Conservation (phyloP, 225 moss, liverwort and hornwort species). For the Marchantia polymorpha region DNA sequence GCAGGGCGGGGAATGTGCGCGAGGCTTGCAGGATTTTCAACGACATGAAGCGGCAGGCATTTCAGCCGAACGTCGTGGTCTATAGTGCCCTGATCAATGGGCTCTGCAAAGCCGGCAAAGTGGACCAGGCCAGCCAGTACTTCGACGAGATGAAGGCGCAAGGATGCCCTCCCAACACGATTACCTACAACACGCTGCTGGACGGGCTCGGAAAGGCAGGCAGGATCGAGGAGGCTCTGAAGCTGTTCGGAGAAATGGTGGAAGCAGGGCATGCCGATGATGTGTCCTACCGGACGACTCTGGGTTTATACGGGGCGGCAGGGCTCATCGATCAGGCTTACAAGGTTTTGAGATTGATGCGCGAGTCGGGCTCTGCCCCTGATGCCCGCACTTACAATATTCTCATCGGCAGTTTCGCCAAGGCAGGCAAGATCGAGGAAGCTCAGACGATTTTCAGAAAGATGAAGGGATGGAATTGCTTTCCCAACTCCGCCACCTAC, state of each 20-base stretch:
- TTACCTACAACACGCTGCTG: slow-evolving; percentile 61
- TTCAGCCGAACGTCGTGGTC: slow-evolving; percentile 57
- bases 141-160: slow-evolving; percentile 61
- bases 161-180: slow-evolving; percentile 58
- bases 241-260: slow-evolving; percentile 60
- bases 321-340: slow-evolving; percentile 19
- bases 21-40: slow-evolving; percentile 51
- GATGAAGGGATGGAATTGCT: slow-evolving; percentile 19
- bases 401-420: slow-evolving; percentile 20
- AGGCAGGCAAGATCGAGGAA: slow-evolving; percentile 24
- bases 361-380: slow-evolving; percentile 17
- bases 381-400: slow-evolving; percentile 23
- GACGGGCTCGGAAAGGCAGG: slow-evolving; percentile 58
- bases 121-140: slow-evolving; percentile 48
- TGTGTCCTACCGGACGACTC: slow-evolving; percentile 16
- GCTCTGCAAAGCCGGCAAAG: slow-evolving; percentile 57
- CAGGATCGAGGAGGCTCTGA: slow-evolving; percentile 40
- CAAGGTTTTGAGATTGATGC: slow-evolving; percentile 19
- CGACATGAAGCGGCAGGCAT: slow-evolving; percentile 50
- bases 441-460: slow-evolving; percentile 20
- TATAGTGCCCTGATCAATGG: slow-evolving; percentile 59
- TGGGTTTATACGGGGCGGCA: slow-evolving; percentile 16
- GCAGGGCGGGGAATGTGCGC: slow-evolving; percentile 49
- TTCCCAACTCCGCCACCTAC: slow-evolving; percentile 30
- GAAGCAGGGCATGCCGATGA: slow-evolving; percentile 38